Base-by-base conservation (phyloP, 176 grass and related monocot species). In the Eragrostis nindensis region DNA sequence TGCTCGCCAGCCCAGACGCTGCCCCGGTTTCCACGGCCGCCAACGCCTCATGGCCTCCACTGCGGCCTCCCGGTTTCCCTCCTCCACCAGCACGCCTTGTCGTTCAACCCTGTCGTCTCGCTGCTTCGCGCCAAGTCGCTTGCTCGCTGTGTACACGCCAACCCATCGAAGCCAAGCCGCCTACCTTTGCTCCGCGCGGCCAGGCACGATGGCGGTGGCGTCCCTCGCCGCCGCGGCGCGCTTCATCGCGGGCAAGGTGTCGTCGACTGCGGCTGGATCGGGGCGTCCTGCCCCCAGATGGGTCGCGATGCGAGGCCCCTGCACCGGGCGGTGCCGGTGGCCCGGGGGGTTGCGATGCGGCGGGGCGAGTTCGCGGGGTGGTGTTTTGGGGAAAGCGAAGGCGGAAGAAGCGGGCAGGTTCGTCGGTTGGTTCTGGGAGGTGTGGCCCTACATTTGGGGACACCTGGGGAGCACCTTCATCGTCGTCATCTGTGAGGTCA, bases 391-490 rank as follows among this genome's bases (percentile, higher is more conserved):
- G 42, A 0, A 49, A 2, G 71, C 1, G 17, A 32, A 64, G 16
- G 66, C 5, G 62, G 77, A 80, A 18, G 94, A 91, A 40, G 83
- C 88, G 62, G 86, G 63, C 3, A 73, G 75, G 50, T 94, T 97
- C 75, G 94, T 97, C 26, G 86, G 82, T 2, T 97, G 91, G 91
- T 94, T 97, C 67, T 68, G 94, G 24, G 80, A 97, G 80, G 89
- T 89, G 6, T 97, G 94, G 94, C 94, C 94, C 0, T 97, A 97
- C 75, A 89, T 97, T 29, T 86, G 82, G 61, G 94, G 94, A 5
- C 94, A 97, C 55, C 83, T 91, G 17, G 94, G 88, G 21, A 94
- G 94, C 82, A 93, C n/a, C 86, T 97, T 97, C 69, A 89, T 97
- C 14, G 84, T 97, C 60, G 89, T 94, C 43, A 69, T 97, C 69